Base-by-base conservation (phyloP, 257 asterid species). In the Solanum arcanum region DNA sequence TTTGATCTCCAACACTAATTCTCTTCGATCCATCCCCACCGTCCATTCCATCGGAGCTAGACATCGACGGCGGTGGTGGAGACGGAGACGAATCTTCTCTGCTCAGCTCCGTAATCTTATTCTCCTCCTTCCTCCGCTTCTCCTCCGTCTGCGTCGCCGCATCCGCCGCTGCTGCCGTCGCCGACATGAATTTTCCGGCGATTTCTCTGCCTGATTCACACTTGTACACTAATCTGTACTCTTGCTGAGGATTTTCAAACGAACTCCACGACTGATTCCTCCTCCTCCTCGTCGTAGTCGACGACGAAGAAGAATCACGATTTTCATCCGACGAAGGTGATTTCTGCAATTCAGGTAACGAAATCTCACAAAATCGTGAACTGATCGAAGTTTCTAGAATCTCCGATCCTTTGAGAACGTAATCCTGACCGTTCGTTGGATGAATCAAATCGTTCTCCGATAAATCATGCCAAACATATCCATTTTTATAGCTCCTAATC, bases 401-500 rank as follows among this genome's bases (percentile, higher is more conserved):
- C 86, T 90, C 90, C 0, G 93, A 90, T 44, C 92, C 92, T 87
- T 91, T 90, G 75, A 91, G 90, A 56, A 91, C 72, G 69, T 91
- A 91, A 73, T 91, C 91, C 29, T 75, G 86, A 59, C 89, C 90
- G 80, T 87, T 69, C 42, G 90, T 90, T 21, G 93, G 93, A 13
- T 84, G 87, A 64, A 91, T 89, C 87, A 91, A 73, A 59, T 91
- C 92, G 23, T 84, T 84, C 83, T 89, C 92, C 13, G 91, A 69
- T 78, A 91, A 88, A 84, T 91, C 91, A 21, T 91, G 93, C 93
- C 93, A 91, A 20, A 91, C 90, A 18, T 87, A 89, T 86, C 92
- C 90, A 60, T 88, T 89, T 83, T 90, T 91, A 21, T 91, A 91
- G 88, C 88, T 89, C 89, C 93, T 91, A 0, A 47, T 47, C 59